phyloP scores from a whole-genome alignment of 208 protist species.

The Trypanosomatidae sp. region DNA sequence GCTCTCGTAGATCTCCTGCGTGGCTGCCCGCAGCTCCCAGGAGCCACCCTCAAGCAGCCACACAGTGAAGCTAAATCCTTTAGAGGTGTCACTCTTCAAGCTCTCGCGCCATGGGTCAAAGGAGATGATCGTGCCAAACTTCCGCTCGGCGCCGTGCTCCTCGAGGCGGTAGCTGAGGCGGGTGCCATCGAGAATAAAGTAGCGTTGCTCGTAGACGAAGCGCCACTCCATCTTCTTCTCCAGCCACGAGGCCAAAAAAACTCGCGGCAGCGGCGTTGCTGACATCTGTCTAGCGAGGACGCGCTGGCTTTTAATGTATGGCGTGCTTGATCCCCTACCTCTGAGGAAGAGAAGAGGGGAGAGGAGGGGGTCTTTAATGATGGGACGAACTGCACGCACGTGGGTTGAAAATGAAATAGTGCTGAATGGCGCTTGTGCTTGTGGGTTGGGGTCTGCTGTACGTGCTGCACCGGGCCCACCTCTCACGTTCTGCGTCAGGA shows the following conservation, averaged over 20 bases:
- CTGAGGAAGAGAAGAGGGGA: background rate
- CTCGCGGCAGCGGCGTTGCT: slow-evolving; percentile 9
- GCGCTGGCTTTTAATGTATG: background rate
- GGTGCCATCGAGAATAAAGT: slow-evolving; percentile 53
- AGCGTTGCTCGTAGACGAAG: slow-evolving; percentile 67
- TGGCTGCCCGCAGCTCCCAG: slow-evolving; percentile 65
- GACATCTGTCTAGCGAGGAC: background rate
- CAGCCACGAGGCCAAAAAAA: slow-evolving; percentile 50
- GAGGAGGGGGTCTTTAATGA: background rate
- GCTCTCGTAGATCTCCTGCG: slow-evolving; percentile 39
- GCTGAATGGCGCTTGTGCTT: background rate
- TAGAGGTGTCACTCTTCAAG: slow-evolving; percentile 10
- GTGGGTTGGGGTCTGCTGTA: background rate
- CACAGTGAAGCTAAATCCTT: slow-evolving; percentile 49
- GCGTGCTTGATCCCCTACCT: background rate
- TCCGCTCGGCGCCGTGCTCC: slow-evolving; percentile 47
- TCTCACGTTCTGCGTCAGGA: background rate
- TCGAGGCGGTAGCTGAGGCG: slow-evolving; percentile 61
- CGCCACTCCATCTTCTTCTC: slow-evolving; percentile 85
- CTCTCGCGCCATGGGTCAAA: slow-evolving; percentile 32
- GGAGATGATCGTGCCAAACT: slow-evolving; percentile 56
- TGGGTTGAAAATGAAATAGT: background rate
- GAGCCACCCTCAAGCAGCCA: slow-evolving; percentile 73
- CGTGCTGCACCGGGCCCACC: background rate
- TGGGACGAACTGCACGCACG: background rate